phyloP scores from a whole-genome alignment of 1,139 yeast species.

The Kodamaea ohmeri region DNA sequence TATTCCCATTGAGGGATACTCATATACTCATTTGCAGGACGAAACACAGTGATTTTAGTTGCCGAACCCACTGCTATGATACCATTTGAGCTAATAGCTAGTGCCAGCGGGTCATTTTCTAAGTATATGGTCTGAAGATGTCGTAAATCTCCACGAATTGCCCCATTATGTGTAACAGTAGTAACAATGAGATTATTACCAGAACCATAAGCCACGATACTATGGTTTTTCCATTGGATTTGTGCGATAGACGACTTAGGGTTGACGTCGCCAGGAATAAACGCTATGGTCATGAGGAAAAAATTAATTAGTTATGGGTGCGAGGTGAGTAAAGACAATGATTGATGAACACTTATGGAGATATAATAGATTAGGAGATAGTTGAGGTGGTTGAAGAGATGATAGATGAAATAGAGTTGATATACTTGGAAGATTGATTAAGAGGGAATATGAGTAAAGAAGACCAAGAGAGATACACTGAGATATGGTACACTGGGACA shows the following conservation, averaged over 20 bases:
- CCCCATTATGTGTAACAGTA: constrained; percentile 17
- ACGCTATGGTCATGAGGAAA: constrained; percentile 56
- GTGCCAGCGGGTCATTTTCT: constrained; percentile 61
- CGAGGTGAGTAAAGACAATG: constrained; percentile 25
- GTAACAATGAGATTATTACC: constrained; percentile 78
- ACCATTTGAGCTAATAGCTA: constrained; percentile 66
- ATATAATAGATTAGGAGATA: too few species aligned
- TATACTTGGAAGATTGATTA: too few species aligned
- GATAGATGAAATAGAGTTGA: background rate
- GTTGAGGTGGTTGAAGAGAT: background rate
- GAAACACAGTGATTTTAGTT: constrained; percentile 33
- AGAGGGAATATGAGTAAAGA: too few species aligned
- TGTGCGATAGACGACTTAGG: constrained; percentile 57
- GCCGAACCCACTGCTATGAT: constrained; percentile 46
- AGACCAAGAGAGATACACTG: too few species aligned
- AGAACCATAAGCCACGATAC: constrained; percentile 74
- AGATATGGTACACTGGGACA: too few species aligned
- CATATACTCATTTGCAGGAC: constrained; percentile 46
- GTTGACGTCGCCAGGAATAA: constrained; percentile 86
- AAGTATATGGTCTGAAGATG: constrained; percentile 76
- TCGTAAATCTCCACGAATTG: constrained; percentile 2
- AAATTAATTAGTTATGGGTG: constrained; percentile 24
- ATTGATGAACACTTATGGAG: too few species aligned
- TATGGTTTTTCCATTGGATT: constrained; percentile 64
- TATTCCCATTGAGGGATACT: constrained; percentile 48